These are phyloP conservation scores for Prunus campanulata DNA, from an alignment of 306 rosid genomes.

Conservation along the genomic window DNA sequence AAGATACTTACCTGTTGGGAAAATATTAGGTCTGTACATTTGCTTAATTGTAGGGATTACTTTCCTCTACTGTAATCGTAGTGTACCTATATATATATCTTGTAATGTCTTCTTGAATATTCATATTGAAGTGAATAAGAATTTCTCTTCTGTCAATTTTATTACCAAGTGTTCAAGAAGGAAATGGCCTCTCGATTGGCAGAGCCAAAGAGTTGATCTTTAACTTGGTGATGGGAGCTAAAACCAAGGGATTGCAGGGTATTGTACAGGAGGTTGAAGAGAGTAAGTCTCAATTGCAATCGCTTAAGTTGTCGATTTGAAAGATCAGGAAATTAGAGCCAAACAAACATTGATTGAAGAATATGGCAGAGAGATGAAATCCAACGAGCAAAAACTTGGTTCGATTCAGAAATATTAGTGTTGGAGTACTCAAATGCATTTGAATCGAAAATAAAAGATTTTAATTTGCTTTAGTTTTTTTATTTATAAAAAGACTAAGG, in stretches of 20 bases:
- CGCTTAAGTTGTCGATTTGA: background rate
- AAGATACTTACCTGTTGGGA: too few species aligned
- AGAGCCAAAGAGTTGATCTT: background rate
- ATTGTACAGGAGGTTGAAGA: slow-evolving; percentile 1
- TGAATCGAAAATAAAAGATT: background rate
- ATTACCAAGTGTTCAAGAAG: slow-evolving; percentile 2
- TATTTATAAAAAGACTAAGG: too few species aligned
- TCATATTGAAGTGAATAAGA: too few species aligned
- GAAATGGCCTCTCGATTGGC: background rate
- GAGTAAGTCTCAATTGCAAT: background rate
- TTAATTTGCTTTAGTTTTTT: background rate
- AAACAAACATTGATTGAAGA: background rate
- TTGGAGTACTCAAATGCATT: background rate
- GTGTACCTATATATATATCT: too few species aligned
- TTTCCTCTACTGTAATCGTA: too few species aligned
- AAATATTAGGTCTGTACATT: too few species aligned
- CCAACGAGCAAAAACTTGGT: slow-evolving; percentile 11
- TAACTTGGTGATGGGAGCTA: background rate
- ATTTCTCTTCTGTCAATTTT: too few species aligned
- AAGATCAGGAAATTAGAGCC: background rate
- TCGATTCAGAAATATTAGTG: background rate
- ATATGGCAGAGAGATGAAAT: background rate
- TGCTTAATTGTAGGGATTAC: too few species aligned
- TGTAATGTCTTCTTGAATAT: too few species aligned
- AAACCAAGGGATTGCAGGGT: slow-evolving; percentile 10